Base-by-base conservation (phyloP, 176 grass and related monocot genomes). In the Lolium perenne region DNA sequence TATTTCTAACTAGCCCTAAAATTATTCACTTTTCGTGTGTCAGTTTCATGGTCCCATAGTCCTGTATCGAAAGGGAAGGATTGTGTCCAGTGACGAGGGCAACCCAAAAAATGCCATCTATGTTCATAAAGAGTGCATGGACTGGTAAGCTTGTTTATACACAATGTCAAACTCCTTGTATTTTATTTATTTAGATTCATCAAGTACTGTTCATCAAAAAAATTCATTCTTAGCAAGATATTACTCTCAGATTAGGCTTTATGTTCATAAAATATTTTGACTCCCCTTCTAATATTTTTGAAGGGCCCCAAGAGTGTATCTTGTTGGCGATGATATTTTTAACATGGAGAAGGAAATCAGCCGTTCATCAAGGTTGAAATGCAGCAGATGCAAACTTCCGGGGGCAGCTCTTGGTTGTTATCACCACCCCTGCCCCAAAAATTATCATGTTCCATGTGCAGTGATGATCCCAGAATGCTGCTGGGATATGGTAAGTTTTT, bases 1-100 rank as follows among this genome's bases (percentile, higher is more conserved):
- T 65, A 49, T 38, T 50, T 71, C 3, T 77, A 58, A 65, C 4
- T 88, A 16, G 38, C n/a, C 71, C 21, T 80, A 56, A 71, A 51
- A 25, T 20, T 12, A 17, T 46, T 41, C 46, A 74, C 62, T 21
- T 56, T 6, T 22, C 7, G 60, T 29, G 38, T 91, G 85, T 76
- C 87, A 95, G 94, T 26, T 73, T 50, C 83, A 92, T 89, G 94
- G 94, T 68, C 87, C 87, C 2, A 97, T 94, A 85, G 50, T 69
- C 20, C 49, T 45, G 10, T 94, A 88, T 84, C 76, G 45, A 35
- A 76, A 79, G 10, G 92, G 87, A 74, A 90, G 29, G 70, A 25
- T 94, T 62, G 50, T 85, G 35, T 7, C 82, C 17, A 53, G 13
- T n/a, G 55, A 82, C 6, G 64, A 92, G 63, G 56, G 18, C 64